phyloP scores from a whole-genome alignment of 768 basidiomycete genomes.

The Phlebiopsis gigantea region DNA sequence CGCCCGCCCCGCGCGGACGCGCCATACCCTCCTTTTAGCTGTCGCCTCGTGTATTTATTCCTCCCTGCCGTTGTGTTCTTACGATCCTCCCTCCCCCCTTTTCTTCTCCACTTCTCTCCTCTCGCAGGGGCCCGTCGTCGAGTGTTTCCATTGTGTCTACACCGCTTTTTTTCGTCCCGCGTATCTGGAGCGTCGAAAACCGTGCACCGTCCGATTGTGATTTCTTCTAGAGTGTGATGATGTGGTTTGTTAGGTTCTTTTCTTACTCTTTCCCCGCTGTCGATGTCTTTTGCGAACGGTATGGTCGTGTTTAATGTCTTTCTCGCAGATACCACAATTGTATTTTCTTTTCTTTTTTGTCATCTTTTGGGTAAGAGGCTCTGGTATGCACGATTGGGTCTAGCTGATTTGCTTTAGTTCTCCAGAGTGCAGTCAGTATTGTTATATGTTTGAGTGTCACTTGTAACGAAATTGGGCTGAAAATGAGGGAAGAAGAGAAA shows the following conservation, averaged over 20 bases:
- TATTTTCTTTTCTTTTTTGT: neutral
- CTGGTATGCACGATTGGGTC: no score
- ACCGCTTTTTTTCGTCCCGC: neutral
- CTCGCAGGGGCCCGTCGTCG: no score
- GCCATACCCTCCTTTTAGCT: neutral
- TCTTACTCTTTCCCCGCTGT: neutral
- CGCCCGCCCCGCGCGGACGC: no score
- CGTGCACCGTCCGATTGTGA: neutral
- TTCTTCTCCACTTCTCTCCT: neutral
- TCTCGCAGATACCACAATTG: neutral
- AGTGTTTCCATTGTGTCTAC: neutral
- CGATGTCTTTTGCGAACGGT: neutral
- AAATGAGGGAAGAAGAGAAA: no score
- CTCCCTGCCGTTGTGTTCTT: neutral
- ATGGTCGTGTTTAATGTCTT: neutral
- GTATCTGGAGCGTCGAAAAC: neutral
- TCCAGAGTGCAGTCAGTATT: no score
- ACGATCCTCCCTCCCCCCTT: neutral
- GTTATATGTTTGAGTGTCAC: no score
- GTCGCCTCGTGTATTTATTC: neutral
- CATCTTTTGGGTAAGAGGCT: no score
- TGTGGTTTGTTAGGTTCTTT: neutral
- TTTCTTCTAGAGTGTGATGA: no score
- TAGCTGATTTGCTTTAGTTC: no score
- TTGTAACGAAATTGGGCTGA: no score